Conservation (phyloP, 257 asterid species). For the Nicotiana tomentosiformis region DNA sequence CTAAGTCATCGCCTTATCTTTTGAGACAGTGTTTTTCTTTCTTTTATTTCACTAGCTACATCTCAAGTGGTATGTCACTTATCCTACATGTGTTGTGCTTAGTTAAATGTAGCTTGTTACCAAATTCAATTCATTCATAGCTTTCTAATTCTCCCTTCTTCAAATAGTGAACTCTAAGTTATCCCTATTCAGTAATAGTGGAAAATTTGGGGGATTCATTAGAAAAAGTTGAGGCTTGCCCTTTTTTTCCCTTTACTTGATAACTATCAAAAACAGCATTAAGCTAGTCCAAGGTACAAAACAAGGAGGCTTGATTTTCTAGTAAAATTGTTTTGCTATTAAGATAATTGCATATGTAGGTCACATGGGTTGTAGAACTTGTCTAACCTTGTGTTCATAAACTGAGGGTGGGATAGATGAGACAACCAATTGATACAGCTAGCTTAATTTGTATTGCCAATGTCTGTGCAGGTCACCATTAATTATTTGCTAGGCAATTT, state of each 20-base stretch:
- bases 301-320: not conserved
- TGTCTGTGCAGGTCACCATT: conserved; percentile 45
- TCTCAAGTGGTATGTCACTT: not conserved
- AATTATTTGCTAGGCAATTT: conserved; percentile 55
- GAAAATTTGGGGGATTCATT: not conserved
- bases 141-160: not conserved
- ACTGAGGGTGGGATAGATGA: not conserved
- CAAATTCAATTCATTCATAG: not conserved
- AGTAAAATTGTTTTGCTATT: not conserved
- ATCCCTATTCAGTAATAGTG: not conserved
- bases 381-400: not conserved
- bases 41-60: not conserved
- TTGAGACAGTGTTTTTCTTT: not conserved
- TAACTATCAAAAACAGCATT: too few relatives aligned
- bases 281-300: not conserved
- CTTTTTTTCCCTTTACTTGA: not conserved
- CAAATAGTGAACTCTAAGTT: not conserved
- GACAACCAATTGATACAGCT: not conserved
- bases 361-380: not conserved
- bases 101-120: not conserved
- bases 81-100: not conserved
- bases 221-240: not conserved
- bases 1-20: not conserved
- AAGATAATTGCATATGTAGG: not conserved
- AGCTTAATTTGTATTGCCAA: not conserved